Evolutionary conservation across 495 filamentous ascomycete species (phyloP).

Genomic region (Aspergillus cavernicola): DNA sequence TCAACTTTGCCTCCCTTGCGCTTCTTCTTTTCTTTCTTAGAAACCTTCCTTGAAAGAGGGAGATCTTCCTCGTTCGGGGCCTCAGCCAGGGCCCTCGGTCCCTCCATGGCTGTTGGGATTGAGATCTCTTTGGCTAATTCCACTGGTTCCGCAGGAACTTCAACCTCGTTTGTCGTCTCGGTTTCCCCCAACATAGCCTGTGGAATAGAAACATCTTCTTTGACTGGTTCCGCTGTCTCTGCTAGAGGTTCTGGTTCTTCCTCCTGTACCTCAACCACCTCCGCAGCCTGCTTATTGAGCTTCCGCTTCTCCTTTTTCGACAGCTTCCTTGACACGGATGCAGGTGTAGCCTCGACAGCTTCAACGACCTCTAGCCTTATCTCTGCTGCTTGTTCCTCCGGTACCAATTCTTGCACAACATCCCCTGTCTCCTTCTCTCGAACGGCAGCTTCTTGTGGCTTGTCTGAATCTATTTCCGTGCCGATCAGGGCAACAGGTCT

Average conservation of each 20-base stretch:
- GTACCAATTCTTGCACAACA: neutral
- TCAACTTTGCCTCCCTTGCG: conserved; percentile 10
- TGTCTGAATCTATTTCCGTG: neutral
- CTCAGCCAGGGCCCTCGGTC: neutral
- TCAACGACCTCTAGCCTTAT: neutral
- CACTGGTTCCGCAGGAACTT: neutral
- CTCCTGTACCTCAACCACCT: conserved; percentile 7
- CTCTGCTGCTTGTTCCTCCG: neutral
- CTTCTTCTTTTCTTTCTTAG: conserved; percentile 28
- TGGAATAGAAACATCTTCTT: neutral
- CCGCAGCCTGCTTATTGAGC: conserved; percentile 31
- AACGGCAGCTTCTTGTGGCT: neutral
- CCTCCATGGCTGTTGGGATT: neutral
- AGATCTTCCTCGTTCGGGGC: conserved; percentile 10
- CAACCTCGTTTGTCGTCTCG: neutral
- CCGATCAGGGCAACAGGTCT: neutral
- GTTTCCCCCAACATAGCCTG: neutral
- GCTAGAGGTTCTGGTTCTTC: neutral
- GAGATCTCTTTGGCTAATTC: neutral
- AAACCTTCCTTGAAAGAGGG: conserved; percentile 3
- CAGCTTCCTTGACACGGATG: conserved; percentile 24
- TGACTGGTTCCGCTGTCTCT: conserved; percentile 5
- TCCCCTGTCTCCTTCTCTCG: neutral
- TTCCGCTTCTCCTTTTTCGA: conserved; percentile 45
- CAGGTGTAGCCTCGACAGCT: neutral